Evolutionary conservation across 2,329 filamentous ascomycete genomes (phyloP).

Genomic region (Verticillium nonalfalfae): DNA sequence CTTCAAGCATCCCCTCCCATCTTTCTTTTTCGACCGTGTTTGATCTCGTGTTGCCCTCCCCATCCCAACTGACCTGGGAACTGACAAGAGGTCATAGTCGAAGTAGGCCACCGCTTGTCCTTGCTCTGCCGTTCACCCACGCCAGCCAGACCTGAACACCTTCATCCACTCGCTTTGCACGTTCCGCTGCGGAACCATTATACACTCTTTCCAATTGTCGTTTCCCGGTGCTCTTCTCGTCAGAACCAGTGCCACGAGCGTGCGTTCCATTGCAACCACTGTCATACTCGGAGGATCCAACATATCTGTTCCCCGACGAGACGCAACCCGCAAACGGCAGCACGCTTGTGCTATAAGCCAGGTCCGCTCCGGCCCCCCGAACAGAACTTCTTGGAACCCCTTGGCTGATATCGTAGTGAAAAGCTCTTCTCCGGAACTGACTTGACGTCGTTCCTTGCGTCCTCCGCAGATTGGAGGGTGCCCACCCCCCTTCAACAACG

Average conservation of each 20-base stretch:
- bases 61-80: neutral
- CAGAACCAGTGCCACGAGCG: neutral
- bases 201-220: neutral
- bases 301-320: neutral
- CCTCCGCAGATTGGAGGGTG: neutral
- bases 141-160: neutral
- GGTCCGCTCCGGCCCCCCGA: neutral
- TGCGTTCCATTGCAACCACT: no score
- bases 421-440: neutral
- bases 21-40: neutral
- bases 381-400: neutral
- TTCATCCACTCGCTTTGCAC: neutral
- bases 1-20: neutral
- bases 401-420: neutral
- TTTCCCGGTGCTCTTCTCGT: neutral
- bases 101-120: neutral
- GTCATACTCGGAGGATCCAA: neutral
- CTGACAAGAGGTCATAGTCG: neutral
- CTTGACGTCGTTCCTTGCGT: neutral
- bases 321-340: neutral
- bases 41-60: neutral
- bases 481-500: neutral
- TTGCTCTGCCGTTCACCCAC: neutral
- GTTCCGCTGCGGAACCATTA: neutral
- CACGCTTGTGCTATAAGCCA: neutral